Conservation (phyloP, 1,284 basidiomycete genomes). For the Cryptococcus sp. region DNA sequence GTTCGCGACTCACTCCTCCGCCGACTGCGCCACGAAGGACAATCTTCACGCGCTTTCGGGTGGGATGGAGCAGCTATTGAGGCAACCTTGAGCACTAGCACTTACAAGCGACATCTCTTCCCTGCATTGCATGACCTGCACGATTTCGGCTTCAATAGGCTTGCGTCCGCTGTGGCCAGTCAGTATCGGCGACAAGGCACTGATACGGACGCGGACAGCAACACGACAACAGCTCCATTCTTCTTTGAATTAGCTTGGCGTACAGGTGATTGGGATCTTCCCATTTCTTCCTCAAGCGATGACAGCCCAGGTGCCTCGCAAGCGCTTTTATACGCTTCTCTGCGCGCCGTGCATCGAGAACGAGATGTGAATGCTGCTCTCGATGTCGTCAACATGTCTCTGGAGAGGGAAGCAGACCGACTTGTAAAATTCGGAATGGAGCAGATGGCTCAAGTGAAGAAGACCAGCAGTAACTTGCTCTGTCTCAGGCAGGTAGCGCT, state of each 20-base stretch:
- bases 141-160: conserved; percentile 79
- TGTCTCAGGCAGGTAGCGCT: conserved; percentile 69
- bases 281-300: conserved; percentile 54
- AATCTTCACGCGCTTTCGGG: conserved; percentile 86
- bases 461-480: conserved; percentile 68
- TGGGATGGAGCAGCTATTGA: conserved; percentile 85
- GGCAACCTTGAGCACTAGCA: conserved; percentile 50
- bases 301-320: conserved; percentile 53
- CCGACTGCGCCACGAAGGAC: conserved; percentile 85
- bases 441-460: conserved; percentile 71
- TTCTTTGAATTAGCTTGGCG: conserved; percentile 83
- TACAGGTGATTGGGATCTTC: conserved; percentile 88
- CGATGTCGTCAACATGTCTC: conserved; percentile 57
- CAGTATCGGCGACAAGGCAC: background rate
- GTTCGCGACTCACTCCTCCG: conserved; percentile 74
- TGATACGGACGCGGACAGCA: background rate
- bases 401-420: conserved; percentile 65
- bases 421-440: conserved; percentile 70
- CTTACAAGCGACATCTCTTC: conserved; percentile 33
- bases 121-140: conserved; percentile 73
- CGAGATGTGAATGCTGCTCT: conserved; percentile 61
- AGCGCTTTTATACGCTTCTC: conserved; percentile 71
- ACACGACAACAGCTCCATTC: conserved; percentile 58
- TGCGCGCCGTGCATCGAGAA: conserved; percentile 75
- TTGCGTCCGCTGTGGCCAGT: conserved; percentile 58